Conservation (phyloP, 176 grass and related monocot species). For the Eleusine indica region DNA sequence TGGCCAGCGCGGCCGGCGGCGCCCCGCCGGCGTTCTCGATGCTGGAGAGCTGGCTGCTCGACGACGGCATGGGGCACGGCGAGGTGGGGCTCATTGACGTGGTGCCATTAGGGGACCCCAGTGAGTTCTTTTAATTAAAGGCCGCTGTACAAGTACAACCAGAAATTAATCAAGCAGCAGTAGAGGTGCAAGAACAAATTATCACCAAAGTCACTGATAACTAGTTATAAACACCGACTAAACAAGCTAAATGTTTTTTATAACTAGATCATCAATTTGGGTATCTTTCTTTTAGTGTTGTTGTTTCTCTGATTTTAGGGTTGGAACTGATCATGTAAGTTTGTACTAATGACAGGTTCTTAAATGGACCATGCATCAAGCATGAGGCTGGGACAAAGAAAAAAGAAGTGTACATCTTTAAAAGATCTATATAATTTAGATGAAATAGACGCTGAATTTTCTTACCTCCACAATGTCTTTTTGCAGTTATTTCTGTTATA, state of each 20-base stretch:
- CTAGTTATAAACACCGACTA: constrained; percentile 27
- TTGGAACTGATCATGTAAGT: constrained; percentile 49
- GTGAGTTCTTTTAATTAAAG: constrained; percentile 71
- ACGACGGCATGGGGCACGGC: constrained; percentile 70
- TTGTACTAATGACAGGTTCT: constrained; percentile 43
- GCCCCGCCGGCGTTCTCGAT: constrained; percentile 57
- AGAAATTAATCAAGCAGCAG: constrained; percentile 37
- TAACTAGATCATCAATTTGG: constrained; percentile 32
- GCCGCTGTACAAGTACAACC: constrained; percentile 35
- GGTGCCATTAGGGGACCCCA: constrained; percentile 69
- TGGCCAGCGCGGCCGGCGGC: constrained; percentile 33
- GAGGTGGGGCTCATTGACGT: constrained; percentile 64
- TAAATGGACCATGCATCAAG: constrained; percentile 33
- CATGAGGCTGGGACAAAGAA: constrained; percentile 18
- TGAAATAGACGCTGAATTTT: constrained; percentile 23
- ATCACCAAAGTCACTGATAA: constrained; percentile 14
- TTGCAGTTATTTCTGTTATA: neutral
- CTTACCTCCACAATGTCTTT: neutral
- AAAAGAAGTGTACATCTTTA: constrained; percentile 71
- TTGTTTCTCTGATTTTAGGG: constrained; percentile 37
- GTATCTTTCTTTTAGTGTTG: neutral
- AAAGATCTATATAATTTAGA: constrained; percentile 47
- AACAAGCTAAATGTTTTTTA: constrained; percentile 29
- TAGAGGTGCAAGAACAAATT: constrained; percentile 42
- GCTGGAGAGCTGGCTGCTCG: constrained; percentile 90